phyloP scores from a whole-genome alignment of 2,329 filamentous ascomycete genomes.

The Xylariomycetidae sp. region DNA sequence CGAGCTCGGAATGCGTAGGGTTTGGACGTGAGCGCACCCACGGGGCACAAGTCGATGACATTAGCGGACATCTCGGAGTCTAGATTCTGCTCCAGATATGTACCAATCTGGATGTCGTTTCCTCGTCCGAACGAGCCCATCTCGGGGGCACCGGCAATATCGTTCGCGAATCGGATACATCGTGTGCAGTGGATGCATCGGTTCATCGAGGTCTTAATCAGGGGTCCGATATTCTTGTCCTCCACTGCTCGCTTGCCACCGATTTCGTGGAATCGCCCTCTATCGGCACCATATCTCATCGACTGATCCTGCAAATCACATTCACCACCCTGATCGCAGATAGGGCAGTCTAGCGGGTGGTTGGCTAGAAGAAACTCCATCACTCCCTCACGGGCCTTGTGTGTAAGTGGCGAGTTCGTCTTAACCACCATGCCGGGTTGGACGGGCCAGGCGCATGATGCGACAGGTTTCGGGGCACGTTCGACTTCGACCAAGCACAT shows the following conservation, averaged over 20 bases:
- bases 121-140: constrained; percentile 91
- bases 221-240: constrained; percentile 97
- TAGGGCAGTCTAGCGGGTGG: constrained; percentile 91
- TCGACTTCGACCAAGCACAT: constrained; percentile 99
- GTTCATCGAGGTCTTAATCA: constrained; percentile 99
- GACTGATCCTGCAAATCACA: constrained; percentile 99
- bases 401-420: constrained; percentile 90
- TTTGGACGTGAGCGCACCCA: constrained; percentile 93
- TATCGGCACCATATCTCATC: constrained; percentile 95
- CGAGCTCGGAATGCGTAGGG: constrained; percentile 95
- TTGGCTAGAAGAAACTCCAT: constrained; percentile 99
- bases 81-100: constrained; percentile 90
- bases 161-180: constrained; percentile 96
- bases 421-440: constrained; percentile 99
- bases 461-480: constrained; percentile 90
- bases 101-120: constrained; percentile 97
- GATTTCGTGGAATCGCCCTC: constrained; percentile 94
- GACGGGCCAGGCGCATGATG: constrained; percentile 97
- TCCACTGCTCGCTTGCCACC: constrained; percentile 95
- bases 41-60: constrained; percentile 96
- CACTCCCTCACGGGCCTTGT: constrained; percentile 97
- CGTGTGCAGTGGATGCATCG: constrained; percentile 98
- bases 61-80: constrained; percentile 95
- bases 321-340: constrained; percentile 98
- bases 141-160: constrained; percentile 92